Base-by-base conservation (phyloP, 2,329 filamentous ascomycete genomes). In the Ophiocordyceps camponoti-rufipedis region DNA sequence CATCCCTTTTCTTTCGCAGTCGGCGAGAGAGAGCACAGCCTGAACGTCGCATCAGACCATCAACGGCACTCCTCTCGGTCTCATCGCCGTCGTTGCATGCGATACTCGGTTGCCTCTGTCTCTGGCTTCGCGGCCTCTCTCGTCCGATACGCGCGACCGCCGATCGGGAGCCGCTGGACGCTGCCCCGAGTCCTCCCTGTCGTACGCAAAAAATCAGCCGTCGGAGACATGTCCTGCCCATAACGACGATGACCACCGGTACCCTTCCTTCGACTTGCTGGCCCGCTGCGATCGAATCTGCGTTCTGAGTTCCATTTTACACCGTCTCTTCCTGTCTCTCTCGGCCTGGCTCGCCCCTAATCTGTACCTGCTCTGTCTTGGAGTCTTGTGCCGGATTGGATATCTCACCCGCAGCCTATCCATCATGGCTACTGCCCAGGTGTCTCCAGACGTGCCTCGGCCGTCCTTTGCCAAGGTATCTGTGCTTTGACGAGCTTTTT, bases 391-490 rank as follows among this genome's bases (percentile, higher is more conserved):
- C 35, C 42, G 41, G 50, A 46, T 51, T 53, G 53, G 53, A 51
- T 53, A 45, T 44, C 35, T 50, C 53, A 49, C 47, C 42, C 42
- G 50, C 45, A 35, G 46, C 45, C 49, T 50, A 18, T 23, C 46
- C 48, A 55, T 51, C 51, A 74, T 74, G 70, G 65, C 70, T 49
- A 63, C 68, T 42, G 58, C 66, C 46, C 64, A 66, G 55, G 61
- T 68, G 53, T 60, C 66, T 53, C 56, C 67, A 50, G 70, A 72
- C 52, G 51, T 65, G 46, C 64, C 65, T 45, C 78, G 75, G 62
- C 72, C 80, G 54, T 85, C 82, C 41, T 87, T 87, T 69, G 82
- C 82, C 63, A 86, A 84, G 73, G 82, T 85, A 66, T 31, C 6
- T n/a, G 4, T 40, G 28, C 14, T 16, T 8, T 12, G n/a, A n/a